Evolutionary conservation across 2,329 filamentous ascomycete species (phyloP), one percentile per base, ranked within the genome.

Genomic region (Podosphaera aphanis): DNA sequence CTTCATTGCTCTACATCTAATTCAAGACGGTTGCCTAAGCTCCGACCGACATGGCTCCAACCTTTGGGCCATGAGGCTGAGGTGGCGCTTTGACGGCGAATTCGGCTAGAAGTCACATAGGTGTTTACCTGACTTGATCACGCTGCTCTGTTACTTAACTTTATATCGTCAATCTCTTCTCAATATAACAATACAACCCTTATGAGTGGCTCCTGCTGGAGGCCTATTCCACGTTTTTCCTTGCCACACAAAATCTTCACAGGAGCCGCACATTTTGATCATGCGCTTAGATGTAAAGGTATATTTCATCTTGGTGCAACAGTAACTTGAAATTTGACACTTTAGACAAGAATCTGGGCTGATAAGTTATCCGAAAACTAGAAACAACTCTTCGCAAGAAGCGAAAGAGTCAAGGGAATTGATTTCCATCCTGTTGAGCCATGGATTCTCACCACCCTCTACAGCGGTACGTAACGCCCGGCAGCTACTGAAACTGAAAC

Each of bases 341-440:
- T 45, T 50, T 45, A 3, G 39, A 51, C 44, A 49, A 49, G 35
- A 51, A 39, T 49, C 25, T 43, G 25, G 46, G 51, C 62, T 63
- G 55, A 62, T 50, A 60, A 57, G 47, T 48, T 59, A 41, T 63
- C 57, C 51, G 48, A 61, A 46, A 50, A 63, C 60, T 62, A 84
- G 79, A 77, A 78, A 64, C 80, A 84, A 65, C 74, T 84, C 57
- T 83, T 84, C 67, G 82, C 83, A 64, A 76, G 85, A 64, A 92
- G 83, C 59, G 84, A 95, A 73, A 80, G 88, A 67, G 88, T 95
- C 55, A 95, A 95, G 68, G 81, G 82, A 61, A 85, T 93, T 64
- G 88, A 95, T 68, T 95, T 94, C 63, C 88, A 95, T 62, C 86
- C 85, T 37, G 83, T 84, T 49, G 88, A 94, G 68, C 85, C 86